Percentiles rank a stretch among this genome's conserved stretches.
Evolutionary conservation across 225 moss, liverwort and hornwort genomes (phyloP).

Genomic region (Sphagnum contortum): DNA sequence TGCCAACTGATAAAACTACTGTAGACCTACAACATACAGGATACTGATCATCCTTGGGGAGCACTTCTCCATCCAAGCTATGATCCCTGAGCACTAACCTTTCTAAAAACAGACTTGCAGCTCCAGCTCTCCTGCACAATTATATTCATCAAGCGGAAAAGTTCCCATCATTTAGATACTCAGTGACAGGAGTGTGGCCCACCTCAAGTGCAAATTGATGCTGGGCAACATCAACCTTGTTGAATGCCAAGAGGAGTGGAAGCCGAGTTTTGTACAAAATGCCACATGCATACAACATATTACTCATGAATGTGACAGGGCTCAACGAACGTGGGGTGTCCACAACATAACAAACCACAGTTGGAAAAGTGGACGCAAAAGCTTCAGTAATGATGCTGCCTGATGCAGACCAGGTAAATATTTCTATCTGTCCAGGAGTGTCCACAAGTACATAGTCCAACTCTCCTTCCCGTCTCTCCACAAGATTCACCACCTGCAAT

Average conservation of each 20-base stretch:
- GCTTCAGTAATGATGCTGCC: slow-evolving; percentile 85
- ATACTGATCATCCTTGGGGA: too few relatives aligned
- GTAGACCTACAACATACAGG: too few relatives aligned
- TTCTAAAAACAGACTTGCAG: too few relatives aligned
- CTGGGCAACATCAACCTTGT: slow-evolving; percentile 80
- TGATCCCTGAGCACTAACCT: too few relatives aligned
- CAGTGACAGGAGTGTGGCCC: not conserved
- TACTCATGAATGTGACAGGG: slow-evolving; percentile 96
- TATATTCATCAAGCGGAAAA: too few relatives aligned
- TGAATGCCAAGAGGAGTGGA: slow-evolving; percentile 83
- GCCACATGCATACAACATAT: slow-evolving; percentile 94
- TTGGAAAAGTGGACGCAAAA: slow-evolving; percentile 91
- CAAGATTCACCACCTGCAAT: slow-evolving; percentile 80
- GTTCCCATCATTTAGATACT: too few relatives aligned
- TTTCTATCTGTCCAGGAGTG: slow-evolving; percentile 96
- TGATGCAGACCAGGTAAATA: slow-evolving; percentile 97
- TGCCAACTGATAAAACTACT: too few relatives aligned
- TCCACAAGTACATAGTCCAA: slow-evolving; percentile 93
- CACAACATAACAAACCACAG: slow-evolving; percentile 77
- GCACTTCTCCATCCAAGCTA: too few relatives aligned
- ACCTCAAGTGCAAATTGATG: slow-evolving; percentile 89
- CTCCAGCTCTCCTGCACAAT: too few relatives aligned
- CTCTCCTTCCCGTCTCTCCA: slow-evolving; percentile 67
- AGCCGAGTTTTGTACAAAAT: slow-evolving; percentile 90
- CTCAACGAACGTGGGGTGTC: slow-evolving; percentile 86